Conservation (phyloP, 2,329 filamentous ascomycete species). For the Bipolaris zeicola region DNA sequence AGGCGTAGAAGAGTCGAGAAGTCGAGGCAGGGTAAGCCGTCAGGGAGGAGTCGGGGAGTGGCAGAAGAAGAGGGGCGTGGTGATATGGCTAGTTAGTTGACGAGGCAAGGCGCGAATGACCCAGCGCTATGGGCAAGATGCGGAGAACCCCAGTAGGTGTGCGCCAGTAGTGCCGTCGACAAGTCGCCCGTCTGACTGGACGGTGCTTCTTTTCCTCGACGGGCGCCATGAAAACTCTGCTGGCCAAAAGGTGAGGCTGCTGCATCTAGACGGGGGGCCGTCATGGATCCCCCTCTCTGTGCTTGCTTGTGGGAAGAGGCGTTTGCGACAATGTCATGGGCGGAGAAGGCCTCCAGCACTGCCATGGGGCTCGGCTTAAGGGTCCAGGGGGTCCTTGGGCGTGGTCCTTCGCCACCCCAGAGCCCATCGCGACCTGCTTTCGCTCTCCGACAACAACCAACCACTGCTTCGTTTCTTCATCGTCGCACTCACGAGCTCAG, state of each 20-base stretch:
- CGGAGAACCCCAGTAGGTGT: constrained; percentile 40
- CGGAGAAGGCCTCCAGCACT: constrained; percentile 17
- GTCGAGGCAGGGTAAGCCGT: constrained; percentile 14
- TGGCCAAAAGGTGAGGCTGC: constrained; percentile 9
- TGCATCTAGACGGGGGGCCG: background rate
- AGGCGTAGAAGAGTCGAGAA: background rate
- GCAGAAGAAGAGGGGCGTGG: constrained; percentile 29
- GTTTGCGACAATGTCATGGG: background rate
- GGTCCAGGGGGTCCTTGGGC: constrained; percentile 6
- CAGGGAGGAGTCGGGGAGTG: constrained; percentile 3
- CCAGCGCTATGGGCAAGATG: constrained; percentile 37
- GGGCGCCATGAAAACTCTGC: constrained; percentile 15
- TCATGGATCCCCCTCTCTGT: background rate
- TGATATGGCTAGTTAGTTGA: constrained; percentile 21
- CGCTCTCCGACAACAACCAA: too few species aligned
- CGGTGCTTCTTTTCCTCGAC: constrained; percentile 15
- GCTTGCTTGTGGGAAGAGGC: background rate
- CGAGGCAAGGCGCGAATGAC: constrained; percentile 29
- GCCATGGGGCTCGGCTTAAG: constrained; percentile 12
- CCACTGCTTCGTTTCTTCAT: background rate
- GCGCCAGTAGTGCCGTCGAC: constrained; percentile 15
- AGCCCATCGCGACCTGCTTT: too few species aligned
- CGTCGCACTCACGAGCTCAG: background rate
- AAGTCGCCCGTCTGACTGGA: constrained; percentile 13
- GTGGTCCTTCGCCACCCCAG: background rate